These are phyloP conservation scores for Cydonia oblonga DNA, from an alignment of 331 rosid species.

Conservation along the genomic window DNA sequence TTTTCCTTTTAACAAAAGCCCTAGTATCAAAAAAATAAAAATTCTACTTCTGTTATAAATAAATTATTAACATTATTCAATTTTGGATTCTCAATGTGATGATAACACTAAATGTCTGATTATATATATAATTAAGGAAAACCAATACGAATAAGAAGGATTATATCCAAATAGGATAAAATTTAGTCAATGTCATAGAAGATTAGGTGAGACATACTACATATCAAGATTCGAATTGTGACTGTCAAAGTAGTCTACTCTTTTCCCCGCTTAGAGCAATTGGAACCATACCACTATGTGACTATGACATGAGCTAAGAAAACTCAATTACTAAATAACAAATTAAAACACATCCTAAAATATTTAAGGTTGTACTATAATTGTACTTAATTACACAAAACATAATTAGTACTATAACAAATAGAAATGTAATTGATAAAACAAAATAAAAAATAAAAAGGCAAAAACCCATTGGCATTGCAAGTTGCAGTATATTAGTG, in stretches of 20 bases:
- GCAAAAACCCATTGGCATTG: not conserved
- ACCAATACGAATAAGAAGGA: not conserved
- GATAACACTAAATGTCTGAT: too few relatives aligned
- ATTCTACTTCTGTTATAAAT: too few relatives aligned
- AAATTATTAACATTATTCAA: not conserved
- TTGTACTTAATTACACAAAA: not conserved
- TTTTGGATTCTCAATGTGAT: not conserved
- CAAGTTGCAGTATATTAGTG: not conserved
- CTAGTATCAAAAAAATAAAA: too few relatives aligned
- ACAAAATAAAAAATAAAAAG: not conserved
- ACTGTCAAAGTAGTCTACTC: not conserved
- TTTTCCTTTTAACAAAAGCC: not conserved
- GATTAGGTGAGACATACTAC: too few relatives aligned
- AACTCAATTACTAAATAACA: not conserved
- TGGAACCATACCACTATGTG: not conserved
- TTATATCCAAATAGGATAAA: too few relatives aligned
- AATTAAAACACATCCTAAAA: not conserved
- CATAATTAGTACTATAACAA: not conserved
- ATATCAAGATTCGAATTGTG: rapidly evolving
- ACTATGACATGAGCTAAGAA: not conserved
- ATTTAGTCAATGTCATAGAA: not conserved
- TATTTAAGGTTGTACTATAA: not conserved
- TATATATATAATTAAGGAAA: too few relatives aligned
- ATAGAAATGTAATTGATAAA: too few relatives aligned
- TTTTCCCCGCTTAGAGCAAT: not conserved